These are phyloP conservation scores for Alternaria metachromatica DNA, from an alignment of 2,329 filamentous ascomycete species.

Conservation along the genomic window DNA sequence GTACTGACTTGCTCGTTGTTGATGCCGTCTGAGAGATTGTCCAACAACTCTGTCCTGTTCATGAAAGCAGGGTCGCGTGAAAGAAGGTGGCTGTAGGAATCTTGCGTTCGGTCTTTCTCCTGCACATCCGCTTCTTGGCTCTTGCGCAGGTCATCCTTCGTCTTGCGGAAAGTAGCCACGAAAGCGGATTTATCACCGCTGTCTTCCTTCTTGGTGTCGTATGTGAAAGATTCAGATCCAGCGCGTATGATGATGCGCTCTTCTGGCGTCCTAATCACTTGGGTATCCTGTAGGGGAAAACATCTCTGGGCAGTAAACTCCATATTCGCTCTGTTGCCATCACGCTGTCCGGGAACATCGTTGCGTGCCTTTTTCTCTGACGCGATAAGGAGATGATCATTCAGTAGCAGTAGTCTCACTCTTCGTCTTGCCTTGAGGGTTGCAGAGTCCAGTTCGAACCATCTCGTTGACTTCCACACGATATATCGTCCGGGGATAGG, in stretches of 20 bases:
- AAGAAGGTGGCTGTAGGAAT: conserved; percentile 86
- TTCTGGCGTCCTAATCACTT: conserved; percentile 79
- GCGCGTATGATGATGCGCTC: conserved; percentile 82
- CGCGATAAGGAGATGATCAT: conserved; percentile 91
- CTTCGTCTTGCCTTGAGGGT: conserved; percentile 92
- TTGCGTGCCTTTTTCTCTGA: conserved; percentile 91
- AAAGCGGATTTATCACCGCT: conserved; percentile 79
- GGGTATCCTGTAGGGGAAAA: conserved; percentile 91
- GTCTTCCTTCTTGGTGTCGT: conserved; percentile 84
- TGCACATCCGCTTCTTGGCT: conserved; percentile 85
- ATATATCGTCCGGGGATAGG: conserved; percentile 91
- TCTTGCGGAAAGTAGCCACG: conserved; percentile 88
- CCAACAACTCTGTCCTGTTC: conserved; percentile 80
- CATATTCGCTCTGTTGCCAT: conserved; percentile 48
- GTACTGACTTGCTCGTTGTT: conserved; percentile 76
- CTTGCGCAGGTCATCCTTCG: conserved; percentile 89
- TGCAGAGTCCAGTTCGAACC: conserved; percentile 96
- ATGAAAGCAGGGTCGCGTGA: conserved; percentile 77
- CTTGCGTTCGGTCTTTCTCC: conserved; percentile 80
- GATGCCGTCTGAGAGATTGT: conserved; percentile 70
- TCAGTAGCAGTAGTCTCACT: conserved; percentile 90
- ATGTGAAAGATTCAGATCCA: conserved; percentile 91
- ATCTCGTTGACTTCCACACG: conserved; percentile 87
- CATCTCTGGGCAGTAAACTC: conserved; percentile 94
- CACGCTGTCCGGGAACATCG: conserved; percentile 64